phyloP scores from a whole-genome alignment of 2,329 filamentous ascomycete species.

The Pyrenochaeta sp. region DNA sequence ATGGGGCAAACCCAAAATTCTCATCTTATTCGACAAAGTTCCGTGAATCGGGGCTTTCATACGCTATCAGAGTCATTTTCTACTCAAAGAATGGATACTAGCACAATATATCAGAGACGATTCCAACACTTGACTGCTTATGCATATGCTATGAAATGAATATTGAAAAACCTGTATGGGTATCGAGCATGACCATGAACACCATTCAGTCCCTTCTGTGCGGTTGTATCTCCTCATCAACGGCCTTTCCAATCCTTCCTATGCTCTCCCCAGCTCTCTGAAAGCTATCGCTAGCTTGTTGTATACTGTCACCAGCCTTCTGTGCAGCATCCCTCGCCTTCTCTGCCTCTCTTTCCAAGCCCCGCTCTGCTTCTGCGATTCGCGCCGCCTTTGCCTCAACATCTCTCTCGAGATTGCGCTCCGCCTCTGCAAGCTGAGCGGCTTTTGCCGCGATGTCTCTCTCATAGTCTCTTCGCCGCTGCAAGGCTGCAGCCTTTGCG shows the following conservation, averaged over 20 bases:
- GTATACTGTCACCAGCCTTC: conserved; percentile 10
- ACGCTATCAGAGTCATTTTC: too few species aligned
- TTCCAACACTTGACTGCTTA: not conserved
- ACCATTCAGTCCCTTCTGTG: not conserved
- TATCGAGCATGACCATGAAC: not conserved
- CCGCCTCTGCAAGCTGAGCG: conserved; percentile 5
- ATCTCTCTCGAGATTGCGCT: conserved; percentile 13
- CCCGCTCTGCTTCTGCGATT: conserved; percentile 11
- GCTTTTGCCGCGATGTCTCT: conserved; percentile 10
- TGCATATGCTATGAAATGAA: not conserved
- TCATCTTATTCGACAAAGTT: too few species aligned
- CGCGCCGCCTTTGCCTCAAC: conserved; percentile 5
- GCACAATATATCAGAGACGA: too few species aligned
- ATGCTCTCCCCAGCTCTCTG: conserved; percentile 19
- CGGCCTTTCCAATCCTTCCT: conserved; percentile 15
- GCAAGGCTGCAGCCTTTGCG: conserved; percentile 5
- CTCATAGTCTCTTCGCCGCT: conserved; percentile 8
- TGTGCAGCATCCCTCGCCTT: conserved; percentile 7
- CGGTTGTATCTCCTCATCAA: conserved; percentile 17
- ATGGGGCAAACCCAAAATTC: too few species aligned
- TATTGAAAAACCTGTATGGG: not conserved
- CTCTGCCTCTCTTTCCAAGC: conserved; percentile 13
- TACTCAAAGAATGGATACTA: too few species aligned
- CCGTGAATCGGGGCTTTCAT: too few species aligned
- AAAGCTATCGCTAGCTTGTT: conserved; percentile 10